phyloP scores from a whole-genome alignment of 2,329 filamentous ascomycete genomes.

The Phyllosticta ampelicida region DNA sequence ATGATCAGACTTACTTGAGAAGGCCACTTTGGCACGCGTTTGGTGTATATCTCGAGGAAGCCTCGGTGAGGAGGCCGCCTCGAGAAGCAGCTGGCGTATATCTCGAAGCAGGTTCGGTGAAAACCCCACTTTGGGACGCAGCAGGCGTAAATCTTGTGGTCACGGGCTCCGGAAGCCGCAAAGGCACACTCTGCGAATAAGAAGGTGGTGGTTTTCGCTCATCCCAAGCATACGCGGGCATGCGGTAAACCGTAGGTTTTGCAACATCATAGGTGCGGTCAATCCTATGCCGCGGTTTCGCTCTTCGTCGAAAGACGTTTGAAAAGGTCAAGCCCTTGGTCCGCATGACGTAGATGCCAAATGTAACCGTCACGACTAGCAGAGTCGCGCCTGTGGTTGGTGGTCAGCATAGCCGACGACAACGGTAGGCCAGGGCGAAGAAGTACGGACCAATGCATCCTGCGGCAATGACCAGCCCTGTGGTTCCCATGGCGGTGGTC shows the following conservation, averaged over 20 bases:
- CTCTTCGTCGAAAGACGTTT: not conserved
- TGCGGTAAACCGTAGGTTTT: not conserved
- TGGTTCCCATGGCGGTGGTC: not conserved
- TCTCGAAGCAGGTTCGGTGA: not conserved
- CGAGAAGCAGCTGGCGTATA: not conserved
- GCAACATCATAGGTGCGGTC: conserved; percentile 8
- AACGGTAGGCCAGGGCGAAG: too few species aligned
- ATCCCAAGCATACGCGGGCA: conserved; percentile 3
- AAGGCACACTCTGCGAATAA: not conserved
- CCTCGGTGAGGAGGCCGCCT: not conserved
- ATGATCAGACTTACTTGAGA: not conserved
- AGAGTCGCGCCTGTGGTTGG: conserved; percentile 24
- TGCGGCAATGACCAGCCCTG: not conserved
- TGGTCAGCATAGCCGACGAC: too few species aligned
- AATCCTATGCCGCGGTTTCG: not conserved
- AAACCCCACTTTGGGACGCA: too few species aligned
- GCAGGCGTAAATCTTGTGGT: conserved; percentile 15
- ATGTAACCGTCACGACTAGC: conserved; percentile 25
- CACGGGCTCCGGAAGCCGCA: conserved; percentile 15
- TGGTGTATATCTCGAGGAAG: not conserved
- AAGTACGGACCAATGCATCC: not conserved
- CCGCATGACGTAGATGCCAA: conserved; percentile 28
- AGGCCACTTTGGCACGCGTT: not conserved
- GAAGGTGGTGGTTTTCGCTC: not conserved
- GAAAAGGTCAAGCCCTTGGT: conserved; percentile 25